Evolutionary conservation across 495 filamentous ascomycete species (phyloP).

Genomic region (Xylaria bambusicola): DNA sequence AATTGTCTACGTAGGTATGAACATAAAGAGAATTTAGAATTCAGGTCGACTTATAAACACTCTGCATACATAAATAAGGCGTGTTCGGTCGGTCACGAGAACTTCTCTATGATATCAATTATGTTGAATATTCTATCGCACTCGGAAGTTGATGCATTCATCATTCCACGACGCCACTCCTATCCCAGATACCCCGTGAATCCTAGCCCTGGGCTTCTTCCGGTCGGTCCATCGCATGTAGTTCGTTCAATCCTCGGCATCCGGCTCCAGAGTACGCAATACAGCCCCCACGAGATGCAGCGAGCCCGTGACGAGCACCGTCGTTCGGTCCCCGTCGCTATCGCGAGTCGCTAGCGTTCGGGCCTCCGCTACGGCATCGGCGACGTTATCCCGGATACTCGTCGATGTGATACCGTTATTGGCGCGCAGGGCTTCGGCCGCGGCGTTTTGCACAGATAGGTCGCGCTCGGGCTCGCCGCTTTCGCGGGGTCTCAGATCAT

Average conservation of each 20-base stretch:
- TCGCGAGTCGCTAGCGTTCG: background rate
- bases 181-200: background rate
- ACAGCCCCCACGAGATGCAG: conserved; percentile 85
- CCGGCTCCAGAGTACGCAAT: conserved; percentile 69
- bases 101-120: no score
- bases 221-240: no score
- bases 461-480: conserved; percentile 32
- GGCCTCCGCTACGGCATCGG: conserved; percentile 32
- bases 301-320: conserved; percentile 74
- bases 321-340: conserved; percentile 22
- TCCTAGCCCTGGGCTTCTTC: background rate
- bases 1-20: no score
- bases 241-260: conserved; percentile 24
- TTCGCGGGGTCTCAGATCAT: conserved; percentile 32
- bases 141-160: no score
- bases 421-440: conserved; percentile 27
- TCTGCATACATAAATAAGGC: no score
- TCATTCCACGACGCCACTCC: no score
- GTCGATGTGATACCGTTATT: conserved; percentile 23
- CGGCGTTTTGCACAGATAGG: conserved; percentile 36
- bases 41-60: no score
- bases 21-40: no score
- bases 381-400: conserved; percentile 28
- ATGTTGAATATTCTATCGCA: conserved; percentile 13
- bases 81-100: no score